Base-by-base conservation (phyloP, 1,284 basidiomycete genomes). In the Tremellales sp. region DNA sequence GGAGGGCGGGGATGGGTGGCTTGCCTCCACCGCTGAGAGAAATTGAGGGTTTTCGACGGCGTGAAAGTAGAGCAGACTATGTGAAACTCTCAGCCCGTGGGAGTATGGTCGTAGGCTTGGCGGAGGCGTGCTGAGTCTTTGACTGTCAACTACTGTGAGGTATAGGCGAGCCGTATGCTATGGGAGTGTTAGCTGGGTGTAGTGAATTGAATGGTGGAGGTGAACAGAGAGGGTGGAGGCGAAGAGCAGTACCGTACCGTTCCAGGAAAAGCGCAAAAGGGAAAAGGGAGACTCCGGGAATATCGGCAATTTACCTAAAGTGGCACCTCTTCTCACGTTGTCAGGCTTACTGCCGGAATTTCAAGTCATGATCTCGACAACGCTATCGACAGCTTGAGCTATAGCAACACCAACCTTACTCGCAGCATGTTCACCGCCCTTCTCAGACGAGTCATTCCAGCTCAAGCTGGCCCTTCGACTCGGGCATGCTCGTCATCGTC, bases 41-140 rank as follows among this genome's bases (percentile, higher is more conserved):
- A 10, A 21, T 24, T 12, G 40, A 7, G 19, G 17, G 44, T 39
- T 42, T 8, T 13, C 24, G 27, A 40, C n/a, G n/a, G n/a, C n/a
- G n/a, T n/a, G n/a, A n/a, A n/a, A n/a, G n/a, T n/a, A n/a, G n/a
- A n/a, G n/a, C n/a, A n/a, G n/a, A n/a, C n/a, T n/a, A n/a, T n/a
- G n/a, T n/a, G n/a, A n/a, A n/a, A n/a, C n/a, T n/a, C n/a, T n/a
- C n/a, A n/a, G n/a, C n/a, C n/a, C n/a, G n/a, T n/a, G n/a, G n/a
- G n/a, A n/a, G n/a, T n/a, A n/a, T n/a, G n/a, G n/a, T n/a, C n/a
- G n/a, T n/a, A n/a, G 12, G 11, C 31, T 40, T 46, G 45, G 45
- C 43, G 44, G 49, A 37, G 45, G 40, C 41, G 44, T 33, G 13
- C 19, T 31, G 36, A 13, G 41, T 25, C 6, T 11, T 7, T 43